Percentiles rank a stretch among this genome's conserved stretches.
phyloP scores from a whole-genome alignment of 768 basidiomycete genomes.

The Lentinula sp. region DNA sequence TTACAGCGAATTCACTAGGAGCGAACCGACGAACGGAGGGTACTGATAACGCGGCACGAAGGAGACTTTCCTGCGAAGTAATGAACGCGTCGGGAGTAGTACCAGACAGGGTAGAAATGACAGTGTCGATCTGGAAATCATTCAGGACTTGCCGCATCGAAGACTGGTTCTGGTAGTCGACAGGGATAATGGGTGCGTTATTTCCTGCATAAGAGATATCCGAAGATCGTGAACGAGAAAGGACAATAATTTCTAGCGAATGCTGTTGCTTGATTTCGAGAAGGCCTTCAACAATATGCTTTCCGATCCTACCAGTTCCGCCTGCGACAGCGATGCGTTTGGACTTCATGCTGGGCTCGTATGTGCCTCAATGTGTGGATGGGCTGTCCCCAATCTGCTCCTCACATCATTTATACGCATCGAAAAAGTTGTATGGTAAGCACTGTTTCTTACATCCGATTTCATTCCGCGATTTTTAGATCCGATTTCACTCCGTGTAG shows the following conservation, averaged over 20 bases:
- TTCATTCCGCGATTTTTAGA: background rate
- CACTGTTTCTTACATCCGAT: background rate
- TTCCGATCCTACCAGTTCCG: constrained; percentile 5
- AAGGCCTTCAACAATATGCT: constrained; percentile 5
- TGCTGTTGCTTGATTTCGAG: background rate
- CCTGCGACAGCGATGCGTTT: constrained; percentile 5
- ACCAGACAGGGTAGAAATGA: constrained; percentile 1
- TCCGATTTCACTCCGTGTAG: background rate
- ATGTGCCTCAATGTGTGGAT: too few species aligned
- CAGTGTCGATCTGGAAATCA: constrained; percentile 1
- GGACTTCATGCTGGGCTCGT: background rate
- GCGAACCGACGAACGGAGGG: constrained; percentile 2
- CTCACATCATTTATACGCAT: background rate
- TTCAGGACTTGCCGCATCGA: background rate
- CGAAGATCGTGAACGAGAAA: background rate
- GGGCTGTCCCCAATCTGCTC: too few species aligned
- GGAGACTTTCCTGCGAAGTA: constrained; percentile 1
- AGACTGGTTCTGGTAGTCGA: background rate
- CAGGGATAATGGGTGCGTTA: background rate
- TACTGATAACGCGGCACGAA: background rate
- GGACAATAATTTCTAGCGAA: background rate
- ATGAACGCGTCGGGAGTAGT: background rate
- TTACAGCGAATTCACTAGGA: constrained; percentile 3
- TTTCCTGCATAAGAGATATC: background rate
- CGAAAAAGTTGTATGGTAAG: background rate